Percentiles rank a stretch among this genome's conserved stretches.
Conservation (phyloP, 2,329 filamentous ascomycete species). For the Eutypa lata region DNA sequence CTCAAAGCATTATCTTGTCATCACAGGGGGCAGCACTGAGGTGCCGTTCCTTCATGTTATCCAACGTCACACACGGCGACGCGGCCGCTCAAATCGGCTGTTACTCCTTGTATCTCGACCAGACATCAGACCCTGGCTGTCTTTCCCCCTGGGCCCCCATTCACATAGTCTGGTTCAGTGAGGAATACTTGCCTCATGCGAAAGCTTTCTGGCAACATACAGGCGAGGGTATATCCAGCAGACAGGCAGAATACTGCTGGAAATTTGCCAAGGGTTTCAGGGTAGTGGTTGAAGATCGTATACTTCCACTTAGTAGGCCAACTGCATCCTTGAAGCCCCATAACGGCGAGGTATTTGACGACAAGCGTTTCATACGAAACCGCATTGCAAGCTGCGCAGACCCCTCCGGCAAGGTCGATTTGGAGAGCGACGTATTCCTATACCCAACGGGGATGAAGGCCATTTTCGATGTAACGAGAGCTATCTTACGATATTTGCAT, state of each 20-base stretch:
- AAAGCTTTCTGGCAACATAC: neutral
- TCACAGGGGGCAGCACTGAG: neutral
- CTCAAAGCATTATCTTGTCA: neutral
- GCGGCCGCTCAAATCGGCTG: neutral
- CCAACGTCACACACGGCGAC: neutral
- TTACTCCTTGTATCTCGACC: neutral
- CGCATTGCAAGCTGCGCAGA: neutral
- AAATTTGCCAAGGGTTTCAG: neutral
- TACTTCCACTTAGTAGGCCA: neutral
- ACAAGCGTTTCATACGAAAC: neutral
- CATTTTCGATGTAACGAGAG: neutral
- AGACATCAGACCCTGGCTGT: neutral
- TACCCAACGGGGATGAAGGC: neutral
- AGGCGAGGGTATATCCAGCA: neutral
- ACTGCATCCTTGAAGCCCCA: neutral
- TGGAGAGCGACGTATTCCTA: neutral
- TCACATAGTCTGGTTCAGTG: neutral
- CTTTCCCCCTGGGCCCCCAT: neutral
- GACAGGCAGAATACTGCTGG: neutral
- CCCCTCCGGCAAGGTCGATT: neutral
- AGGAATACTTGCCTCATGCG: neutral
- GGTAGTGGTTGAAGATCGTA: neutral
- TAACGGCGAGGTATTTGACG: neutral
- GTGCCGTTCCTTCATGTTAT: neutral
- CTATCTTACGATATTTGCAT: neutral